Percentiles rank a stretch among this genome's conserved stretches.
Evolutionary conservation across 2,329 filamentous ascomycete species (phyloP).

Genomic region (Drechslerella dactyloides): DNA sequence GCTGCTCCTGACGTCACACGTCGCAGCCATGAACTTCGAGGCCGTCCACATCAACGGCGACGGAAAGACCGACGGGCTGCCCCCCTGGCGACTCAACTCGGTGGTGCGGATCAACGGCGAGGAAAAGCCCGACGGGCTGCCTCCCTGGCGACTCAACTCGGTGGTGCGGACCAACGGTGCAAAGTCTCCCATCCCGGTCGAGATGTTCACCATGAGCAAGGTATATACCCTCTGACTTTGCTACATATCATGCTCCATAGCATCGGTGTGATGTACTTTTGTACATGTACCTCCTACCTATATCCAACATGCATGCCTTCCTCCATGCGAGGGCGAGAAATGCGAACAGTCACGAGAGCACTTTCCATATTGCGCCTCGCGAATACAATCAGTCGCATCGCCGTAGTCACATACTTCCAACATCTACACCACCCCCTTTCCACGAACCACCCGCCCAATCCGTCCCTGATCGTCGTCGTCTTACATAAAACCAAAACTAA

Average conservation of each 20-base stretch:
- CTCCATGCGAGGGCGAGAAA: too few relatives aligned
- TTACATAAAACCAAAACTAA: too few relatives aligned
- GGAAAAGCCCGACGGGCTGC: neutral
- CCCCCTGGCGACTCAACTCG: neutral
- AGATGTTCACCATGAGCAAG: conserved; percentile 50
- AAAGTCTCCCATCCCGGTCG: conserved; percentile 40
- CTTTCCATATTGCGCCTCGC: neutral
- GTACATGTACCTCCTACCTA: neutral
- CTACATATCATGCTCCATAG: neutral
- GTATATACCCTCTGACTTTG: conserved; percentile 16
- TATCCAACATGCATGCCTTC: too few relatives aligned
- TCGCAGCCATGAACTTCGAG: neutral
- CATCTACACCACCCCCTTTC: conserved; percentile 2
- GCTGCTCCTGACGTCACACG: neutral
- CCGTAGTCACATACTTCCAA: conserved; percentile 40
- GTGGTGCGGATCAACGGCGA: neutral
- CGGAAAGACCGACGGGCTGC: neutral
- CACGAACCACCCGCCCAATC: neutral
- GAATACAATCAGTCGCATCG: neutral
- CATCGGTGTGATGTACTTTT: neutral
- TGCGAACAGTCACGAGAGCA: too few relatives aligned
- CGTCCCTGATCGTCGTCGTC: conserved; percentile 6
- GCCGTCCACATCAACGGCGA: neutral
- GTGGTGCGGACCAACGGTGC: neutral
- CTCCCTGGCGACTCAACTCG: neutral